Base-by-base conservation (phyloP, 306 rosid genomes). In the Medicago arabica region DNA sequence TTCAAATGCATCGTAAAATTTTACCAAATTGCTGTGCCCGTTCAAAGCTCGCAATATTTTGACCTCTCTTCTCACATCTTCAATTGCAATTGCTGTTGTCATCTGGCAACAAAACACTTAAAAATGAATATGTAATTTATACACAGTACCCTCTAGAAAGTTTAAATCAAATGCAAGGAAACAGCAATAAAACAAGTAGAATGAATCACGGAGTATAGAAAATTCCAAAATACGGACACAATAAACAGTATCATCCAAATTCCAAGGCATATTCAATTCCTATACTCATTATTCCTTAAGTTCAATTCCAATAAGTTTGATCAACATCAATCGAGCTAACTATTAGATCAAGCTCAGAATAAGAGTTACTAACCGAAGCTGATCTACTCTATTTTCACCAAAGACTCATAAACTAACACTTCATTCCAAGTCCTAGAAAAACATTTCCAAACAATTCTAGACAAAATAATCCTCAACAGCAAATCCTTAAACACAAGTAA, bases 51-150 rank as follows among this genome's bases (percentile, higher is more conserved):
- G 90, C 83, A 96, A 85, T 85, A 96, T 96, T 82, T 90, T 96
- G 76, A 96, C 99, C 86, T 96, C 99, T 88, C 98, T 89, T 79
- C 99, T 87, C 65, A 96, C 99, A 81, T 96, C 99, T 86, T 92
- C 99, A 43, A 96, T 92, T 51, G 99, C 97, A 81, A 96, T 92
- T 43, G 97, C 94, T 63, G 99, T 92, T 64, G 97, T 96, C 98
- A 96, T 96, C 99, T 92, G 88, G 69, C 63, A 84, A 75, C 63
- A 76, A 83, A 75, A 81, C 54, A 14, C 57, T 59, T 6, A 63
- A 78, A 75, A 67, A 81, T 58, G 16, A 69, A 64, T 65, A 75
- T 43, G 40, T 7, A 50, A 69, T 47, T 11, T n/a, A 61, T 54
- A 53, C 21, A 34, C 8, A 18, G 14, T 75, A 43, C 47, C 10